Base-by-base conservation (phyloP, 2,329 filamentous ascomycete species). In the Ophiosphaerella narmari region DNA sequence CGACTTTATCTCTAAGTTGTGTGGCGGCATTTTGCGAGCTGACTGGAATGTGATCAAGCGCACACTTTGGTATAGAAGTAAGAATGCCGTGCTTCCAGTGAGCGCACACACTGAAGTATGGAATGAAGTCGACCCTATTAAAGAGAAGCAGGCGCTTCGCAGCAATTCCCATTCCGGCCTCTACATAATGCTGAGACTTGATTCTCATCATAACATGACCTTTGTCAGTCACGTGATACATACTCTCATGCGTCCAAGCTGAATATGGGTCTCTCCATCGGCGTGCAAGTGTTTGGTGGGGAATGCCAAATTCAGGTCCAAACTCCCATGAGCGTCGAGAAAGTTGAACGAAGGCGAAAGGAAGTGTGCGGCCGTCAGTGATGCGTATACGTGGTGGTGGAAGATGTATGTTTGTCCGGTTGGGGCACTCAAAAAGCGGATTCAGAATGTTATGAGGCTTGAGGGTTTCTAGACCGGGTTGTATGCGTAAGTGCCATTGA, bases 71-170 rank as follows among this genome's bases (percentile, higher is more conserved):
- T 31, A 82, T 71, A 13, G 79, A 75, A 75, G 84, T 85, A 13
- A 87, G 71, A 32, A 83, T 75, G 14, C 84, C 84, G 53, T 86
- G 81, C 14, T 78, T 76, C 84, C 84, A 87, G 65, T 87, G 84
- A 1, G 81, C 77, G 57, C 84, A 87, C 1, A 79, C 80, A 9
- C 81, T 84, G 68, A 86, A 86, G 64, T 82, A 86, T 0, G 84
- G 84, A 45, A 75, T 79, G 68, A 84, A 86, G 59, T 86, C 83
- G 43, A 83, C 80, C 49, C 81, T 77, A 26, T 78, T 82, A 68
- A 82, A 86, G 2, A 86, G 75, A 2, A 86, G 74, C 46, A 84
- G 73, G 2, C 84, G 79, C 57, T 81, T 75, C 4, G 75, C 77
- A 4, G 79, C 79, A 5, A 77, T 73, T 0, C 82, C 80, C 23